A percentile compares a stretch with the other conserved stretches of the same genome.
These are phyloP conservation scores for Tinospora cordifolia DNA, from an alignment of 164 flowering plant genomes.

Conservation along the genomic window DNA sequence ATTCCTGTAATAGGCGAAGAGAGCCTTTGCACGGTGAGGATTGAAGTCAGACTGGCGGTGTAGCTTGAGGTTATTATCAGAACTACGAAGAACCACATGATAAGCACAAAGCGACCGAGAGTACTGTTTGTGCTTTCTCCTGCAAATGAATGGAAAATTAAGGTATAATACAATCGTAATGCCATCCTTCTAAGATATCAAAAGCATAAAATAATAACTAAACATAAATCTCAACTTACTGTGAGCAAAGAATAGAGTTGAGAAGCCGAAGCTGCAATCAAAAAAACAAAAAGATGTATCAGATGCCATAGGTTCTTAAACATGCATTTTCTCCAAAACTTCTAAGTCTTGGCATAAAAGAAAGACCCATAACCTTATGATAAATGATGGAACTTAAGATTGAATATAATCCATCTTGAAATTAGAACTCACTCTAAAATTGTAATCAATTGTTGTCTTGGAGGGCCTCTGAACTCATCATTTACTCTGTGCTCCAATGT, in stretches of 20 bases:
- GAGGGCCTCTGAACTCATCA: constrained; percentile 35
- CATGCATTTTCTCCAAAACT: no score
- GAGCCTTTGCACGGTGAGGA: constrained; percentile 35
- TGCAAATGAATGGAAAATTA: constrained; percentile 11
- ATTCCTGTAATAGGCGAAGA: constrained; percentile 43
- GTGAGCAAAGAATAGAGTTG: constrained; percentile 59
- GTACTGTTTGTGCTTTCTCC: constrained; percentile 29
- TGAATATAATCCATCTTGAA: background rate
- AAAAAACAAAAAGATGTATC: constrained; percentile 12
- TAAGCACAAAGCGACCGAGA: constrained; percentile 27
- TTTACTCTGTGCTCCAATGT: constrained; percentile 31
- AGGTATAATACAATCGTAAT: constrained; percentile 2
- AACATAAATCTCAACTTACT: constrained; percentile 46
- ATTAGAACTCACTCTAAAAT: constrained; percentile 24
- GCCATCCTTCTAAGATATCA: background rate
- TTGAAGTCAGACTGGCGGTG: constrained; percentile 39
- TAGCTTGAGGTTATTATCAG: constrained; percentile 33
- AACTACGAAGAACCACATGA: constrained; percentile 36
- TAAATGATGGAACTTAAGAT: background rate
- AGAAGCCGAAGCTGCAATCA: constrained; percentile 72
- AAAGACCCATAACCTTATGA: background rate
- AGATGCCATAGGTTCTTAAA: constrained; percentile 9
- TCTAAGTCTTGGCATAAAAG: no score
- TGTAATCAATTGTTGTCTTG: constrained; percentile 25
- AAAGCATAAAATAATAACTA: constrained; percentile 1